Evolutionary conservation across 139 green algal genomes (phyloP), one percentile per base, ranked within the genome.

Genomic region (Chlamydomonas asymmetrica): DNA sequence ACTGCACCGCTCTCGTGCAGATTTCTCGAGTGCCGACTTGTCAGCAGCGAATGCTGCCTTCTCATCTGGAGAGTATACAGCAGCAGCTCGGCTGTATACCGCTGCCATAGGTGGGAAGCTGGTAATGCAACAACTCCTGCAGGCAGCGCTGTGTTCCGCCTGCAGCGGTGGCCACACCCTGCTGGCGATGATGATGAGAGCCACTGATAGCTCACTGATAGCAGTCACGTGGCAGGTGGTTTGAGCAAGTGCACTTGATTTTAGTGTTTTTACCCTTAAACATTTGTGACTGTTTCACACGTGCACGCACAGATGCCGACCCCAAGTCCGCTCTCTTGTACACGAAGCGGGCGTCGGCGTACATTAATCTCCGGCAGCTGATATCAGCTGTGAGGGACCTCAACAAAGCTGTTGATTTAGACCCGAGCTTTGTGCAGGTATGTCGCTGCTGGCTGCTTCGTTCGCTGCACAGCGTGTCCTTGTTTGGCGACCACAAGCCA

Each of bases 261-360:
- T n/a, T n/a, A n/a, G n/a, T n/a, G n/a, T n/a, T n/a, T n/a, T n/a
- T n/a, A n/a, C n/a, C n/a, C n/a, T n/a, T n/a, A n/a, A n/a, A n/a
- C n/a, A n/a, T n/a, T n/a, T n/a, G n/a, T n/a, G n/a, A n/a, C n/a
- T n/a, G n/a, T n/a, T n/a, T n/a, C n/a, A n/a, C n/a, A n/a, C n/a
- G n/a, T n/a, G n/a, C n/a, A n/a, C 25, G 5, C 34, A n/a, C 74
- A 78, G 84, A 85, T 6, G 38, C 71, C 18, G 79, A 88, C 60
- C 35, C 66, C 18, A 71, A 54, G 16, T 52, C 61, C 6, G 56
- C 78, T 0, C 29, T 92, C 34, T 52, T 89, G 23, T 88, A 88
- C 78, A 85, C 78, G 0, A 92, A 92, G 68, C 69, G 84, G 4
- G 85, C 87, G 32, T 83, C 85, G 41, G 87, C 83, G 2, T 88